Base-by-base conservation (phyloP, 768 basidiomycete genomes). In the Kwoniella dejecticola region DNA sequence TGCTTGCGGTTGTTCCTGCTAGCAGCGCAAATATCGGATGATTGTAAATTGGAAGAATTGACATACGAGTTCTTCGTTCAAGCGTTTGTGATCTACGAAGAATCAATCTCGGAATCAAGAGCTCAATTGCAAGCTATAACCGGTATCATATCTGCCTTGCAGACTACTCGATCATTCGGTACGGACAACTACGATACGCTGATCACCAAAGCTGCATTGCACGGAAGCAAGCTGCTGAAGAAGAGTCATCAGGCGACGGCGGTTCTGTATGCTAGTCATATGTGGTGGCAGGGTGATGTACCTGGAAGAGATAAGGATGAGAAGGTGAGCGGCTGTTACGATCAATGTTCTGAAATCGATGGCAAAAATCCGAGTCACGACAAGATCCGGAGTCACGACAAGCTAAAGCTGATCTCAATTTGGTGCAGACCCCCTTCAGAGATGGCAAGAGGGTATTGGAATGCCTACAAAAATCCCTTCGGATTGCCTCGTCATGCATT, bases 61-160 rank as follows among this genome's bases (percentile, higher is more conserved):
- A 87, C 91, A 15, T 99, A 99, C 76, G 95, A 99, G 77, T 87
- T 98, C 69, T 97, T 94, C 72, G 96, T 98, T 13, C 93, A 97
- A 77, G 91, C 94, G 0, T 97, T 99, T 78, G 92, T 88, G 26
- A 92, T 98, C 12, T 98, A 99, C 80, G 96, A 99, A 77, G 96
- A 99, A 78, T 88, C 85, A 70, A 98, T 99, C 50, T 93, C 90
- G 45, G 96, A 99, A 75, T 91, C 89, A 31, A 86, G 95, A 3
- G 92, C 92, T 4, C 96, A 99, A 78, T 81, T 99, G 8, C 91
- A 95, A 73, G 94, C 95, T n/a, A 97, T 99, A 75, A 91, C 92
- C 5, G 84, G 94, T 19, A 89, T 99, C 69, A 96, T 98, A 61
- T 88, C 89, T 49, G 90, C 92, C 5, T 81, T 99, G 40, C 90